Conservation (phyloP, 176 grass and related monocot species). For the Ananas comosus region DNA sequence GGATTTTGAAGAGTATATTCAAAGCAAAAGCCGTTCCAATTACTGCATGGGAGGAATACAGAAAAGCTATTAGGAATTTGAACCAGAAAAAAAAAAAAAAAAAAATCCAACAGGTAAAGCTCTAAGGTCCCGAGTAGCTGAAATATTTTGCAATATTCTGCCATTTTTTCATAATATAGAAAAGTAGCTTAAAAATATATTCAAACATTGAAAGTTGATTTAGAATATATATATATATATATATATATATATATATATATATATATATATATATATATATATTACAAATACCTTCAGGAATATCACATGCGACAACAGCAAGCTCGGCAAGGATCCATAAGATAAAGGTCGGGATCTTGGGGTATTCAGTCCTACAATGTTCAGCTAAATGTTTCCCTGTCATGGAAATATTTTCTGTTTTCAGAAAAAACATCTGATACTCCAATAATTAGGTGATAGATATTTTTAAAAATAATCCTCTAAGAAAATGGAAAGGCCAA, state of each 20-base stretch:
- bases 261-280: conserved; percentile 6
- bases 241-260: too few relatives aligned
- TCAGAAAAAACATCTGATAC: conserved; percentile 16
- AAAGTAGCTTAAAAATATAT: too few relatives aligned
- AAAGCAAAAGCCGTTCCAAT: conserved; percentile 99
- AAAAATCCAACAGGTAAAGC: background rate
- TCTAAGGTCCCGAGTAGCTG: too few relatives aligned
- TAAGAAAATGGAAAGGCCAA: conserved; percentile 6
- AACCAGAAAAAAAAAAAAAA: background rate
- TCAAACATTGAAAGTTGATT: too few relatives aligned
- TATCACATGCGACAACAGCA: conserved; percentile 93
- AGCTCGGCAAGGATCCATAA: conserved; percentile 97
- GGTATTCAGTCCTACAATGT: conserved; percentile 91
- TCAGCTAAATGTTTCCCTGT: conserved; percentile 95
- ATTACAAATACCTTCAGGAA: conserved; percentile 73
- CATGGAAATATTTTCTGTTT: conserved; percentile 9
- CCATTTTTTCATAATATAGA: too few relatives aligned
- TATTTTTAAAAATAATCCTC: background rate
- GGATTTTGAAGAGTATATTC: conserved; percentile 90
- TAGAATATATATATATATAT: background rate
- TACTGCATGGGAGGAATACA: conserved; percentile 32
- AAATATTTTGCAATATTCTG: too few relatives aligned
- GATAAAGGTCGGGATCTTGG: conserved; percentile 70
- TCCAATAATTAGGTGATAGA: conserved; percentile 17
- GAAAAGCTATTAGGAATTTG: conserved; percentile 16